Base-by-base conservation (phyloP, 1,139 yeast species). In the Candida pseudoviswanathii region DNA sequence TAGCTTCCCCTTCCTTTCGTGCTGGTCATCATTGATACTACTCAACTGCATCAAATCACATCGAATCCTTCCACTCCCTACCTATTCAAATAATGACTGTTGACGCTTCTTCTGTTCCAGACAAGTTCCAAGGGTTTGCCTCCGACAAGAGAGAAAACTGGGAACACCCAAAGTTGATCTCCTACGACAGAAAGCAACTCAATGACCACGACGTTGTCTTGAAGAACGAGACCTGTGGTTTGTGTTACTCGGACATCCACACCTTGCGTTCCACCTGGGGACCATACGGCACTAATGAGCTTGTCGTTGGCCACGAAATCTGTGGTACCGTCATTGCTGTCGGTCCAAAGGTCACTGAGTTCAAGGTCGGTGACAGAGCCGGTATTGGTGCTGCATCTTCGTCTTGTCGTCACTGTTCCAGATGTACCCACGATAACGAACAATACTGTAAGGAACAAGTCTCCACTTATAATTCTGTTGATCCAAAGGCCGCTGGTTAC, bases 221-320 rank as follows among this genome's bases (percentile, higher is more conserved):
- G 55, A 66, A 78, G 62, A 73, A 61, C 57, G 65, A 70, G 47
- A 72, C 73, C 48, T 80, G 88, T 62, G 88, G 89, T 32, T 72
- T 84, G 52, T 84, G 90, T 67, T 87, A 86, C 30, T 72, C 84
- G 9, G 86, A 82, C 58, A 62, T 78, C 52, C 84, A 78, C 60
- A 71, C 78, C 37, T 65, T 70, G 43, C 60, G 64, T 48, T 84
- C 82, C 31, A 77, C 74, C 52, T 73, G 79, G 68, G 61, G 68
- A 10, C 64, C 72, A 22, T 55, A 59, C 55, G 53, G 56, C 22
- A 60, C 73, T 57, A 70, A 68, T 46, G 60, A 62, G 38, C 67
- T 67, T 41, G 60, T 64, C 45, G 74, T 70, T 16, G 80, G 80
- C 24, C 77, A 76, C 65, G 89, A 83, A 61, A 80, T 81, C 52